phyloP scores from a whole-genome alignment of 2,329 filamentous ascomycete species.

The Penicillium italicum region DNA sequence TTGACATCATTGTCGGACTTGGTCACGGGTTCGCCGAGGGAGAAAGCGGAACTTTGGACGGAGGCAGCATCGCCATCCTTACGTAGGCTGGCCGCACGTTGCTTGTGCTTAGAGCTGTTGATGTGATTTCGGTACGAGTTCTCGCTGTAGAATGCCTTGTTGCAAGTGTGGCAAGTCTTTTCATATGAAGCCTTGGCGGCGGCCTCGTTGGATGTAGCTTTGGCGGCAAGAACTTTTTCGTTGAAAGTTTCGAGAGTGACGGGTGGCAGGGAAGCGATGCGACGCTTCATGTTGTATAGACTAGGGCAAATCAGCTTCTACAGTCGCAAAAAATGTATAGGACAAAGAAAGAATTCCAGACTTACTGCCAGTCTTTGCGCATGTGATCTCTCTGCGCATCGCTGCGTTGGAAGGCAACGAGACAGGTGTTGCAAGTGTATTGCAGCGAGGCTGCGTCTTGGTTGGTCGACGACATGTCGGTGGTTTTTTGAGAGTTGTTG shows the following conservation, averaged over 20 bases:
- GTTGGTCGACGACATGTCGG: slow-evolving; percentile 23
- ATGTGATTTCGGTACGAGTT: slow-evolving; percentile 94
- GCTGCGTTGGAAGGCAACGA: slow-evolving; percentile 91
- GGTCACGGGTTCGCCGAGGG: slow-evolving; percentile 72
- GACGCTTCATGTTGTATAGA: slow-evolving; percentile 93
- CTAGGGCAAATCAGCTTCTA: slow-evolving; percentile 43
- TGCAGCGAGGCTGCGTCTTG: slow-evolving; percentile 57
- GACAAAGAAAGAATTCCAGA: slow-evolving; percentile 24
- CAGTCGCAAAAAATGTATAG: neutral
- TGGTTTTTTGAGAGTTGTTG: neutral
- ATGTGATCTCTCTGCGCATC: slow-evolving; percentile 93
- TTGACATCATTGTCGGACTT: slow-evolving; percentile 64
- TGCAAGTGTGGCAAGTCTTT: slow-evolving; percentile 74
- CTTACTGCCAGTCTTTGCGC: slow-evolving; percentile 98
- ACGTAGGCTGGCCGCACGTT: slow-evolving; percentile 56
- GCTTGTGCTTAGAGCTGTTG: slow-evolving; percentile 83
- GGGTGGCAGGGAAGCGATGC: slow-evolving; percentile 83
- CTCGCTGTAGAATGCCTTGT: slow-evolving; percentile 93
- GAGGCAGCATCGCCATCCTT: slow-evolving; percentile 62
- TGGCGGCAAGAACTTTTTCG: slow-evolving; percentile 90
- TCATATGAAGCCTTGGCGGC: slow-evolving; percentile 87
- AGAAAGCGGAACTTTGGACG: slow-evolving; percentile 86
- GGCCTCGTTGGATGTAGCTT: slow-evolving; percentile 76
- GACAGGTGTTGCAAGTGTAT: slow-evolving; percentile 97
- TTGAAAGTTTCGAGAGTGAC: slow-evolving; percentile 90